These are phyloP conservation scores for Gossypium stocksii DNA, from an alignment of 345 rosid genomes.

Conservation along the genomic window DNA sequence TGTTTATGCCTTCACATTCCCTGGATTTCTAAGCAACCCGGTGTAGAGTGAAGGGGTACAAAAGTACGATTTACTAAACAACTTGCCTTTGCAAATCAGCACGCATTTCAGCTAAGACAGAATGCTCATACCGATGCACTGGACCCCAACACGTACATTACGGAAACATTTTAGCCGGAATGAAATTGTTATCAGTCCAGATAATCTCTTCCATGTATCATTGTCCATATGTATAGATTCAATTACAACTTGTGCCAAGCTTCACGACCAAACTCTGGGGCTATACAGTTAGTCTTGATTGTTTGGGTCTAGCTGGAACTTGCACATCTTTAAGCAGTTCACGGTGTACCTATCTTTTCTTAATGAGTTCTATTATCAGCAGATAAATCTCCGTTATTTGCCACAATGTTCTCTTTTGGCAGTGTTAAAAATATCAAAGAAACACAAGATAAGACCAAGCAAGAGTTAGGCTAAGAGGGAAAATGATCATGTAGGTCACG, in stretches of 20 bases:
- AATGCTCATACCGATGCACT: not conserved
- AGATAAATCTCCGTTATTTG: not conserved
- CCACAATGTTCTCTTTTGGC: not conserved
- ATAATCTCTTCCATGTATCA: not conserved
- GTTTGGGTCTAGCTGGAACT: not conserved
- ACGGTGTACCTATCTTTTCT: not conserved
- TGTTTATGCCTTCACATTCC: not conserved
- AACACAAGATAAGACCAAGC: not conserved
- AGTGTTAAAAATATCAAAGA: not conserved
- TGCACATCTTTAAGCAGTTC: not conserved
- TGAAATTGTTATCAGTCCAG: not conserved
- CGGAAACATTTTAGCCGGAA: not conserved
- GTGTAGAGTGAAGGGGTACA: not conserved
- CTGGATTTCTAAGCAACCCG: not conserved
- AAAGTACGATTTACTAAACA: not conserved
- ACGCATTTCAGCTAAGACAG: not conserved
- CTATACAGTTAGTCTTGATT: not conserved
- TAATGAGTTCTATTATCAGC: not conserved
- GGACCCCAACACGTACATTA: no score
- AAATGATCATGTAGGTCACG: not conserved
- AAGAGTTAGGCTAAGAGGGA: not conserved
- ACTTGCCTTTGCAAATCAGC: not conserved
- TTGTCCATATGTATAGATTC: not conserved
- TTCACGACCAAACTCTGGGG: not conserved
- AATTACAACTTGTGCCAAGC: not conserved